Conservation (phyloP, 2,329 filamentous ascomycete species). For the Fusarium piperis region DNA sequence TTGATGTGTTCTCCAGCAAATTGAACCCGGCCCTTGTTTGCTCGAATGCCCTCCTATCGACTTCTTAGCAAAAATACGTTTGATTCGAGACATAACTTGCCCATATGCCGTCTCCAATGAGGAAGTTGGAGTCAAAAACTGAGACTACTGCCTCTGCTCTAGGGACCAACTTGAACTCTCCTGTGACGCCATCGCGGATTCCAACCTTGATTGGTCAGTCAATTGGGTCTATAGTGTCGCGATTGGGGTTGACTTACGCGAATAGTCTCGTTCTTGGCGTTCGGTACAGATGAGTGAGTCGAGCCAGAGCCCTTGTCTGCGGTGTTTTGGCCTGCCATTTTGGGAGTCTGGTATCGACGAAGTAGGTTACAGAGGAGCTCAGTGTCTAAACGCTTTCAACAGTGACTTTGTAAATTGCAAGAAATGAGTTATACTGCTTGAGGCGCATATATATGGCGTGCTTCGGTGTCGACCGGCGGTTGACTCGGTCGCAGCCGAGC, state of each 20-base stretch:
- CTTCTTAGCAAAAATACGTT: neutral
- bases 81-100: neutral
- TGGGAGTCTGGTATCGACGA: neutral
- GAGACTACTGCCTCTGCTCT: neutral
- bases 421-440: neutral
- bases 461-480: neutral
- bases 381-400: neutral
- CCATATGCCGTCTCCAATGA: neutral
- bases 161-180: neutral
- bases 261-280: neutral
- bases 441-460: neutral
- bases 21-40: slow-evolving; percentile 32
- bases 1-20: slow-evolving; percentile 43
- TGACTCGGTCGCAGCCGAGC: neutral
- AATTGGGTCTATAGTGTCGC: neutral
- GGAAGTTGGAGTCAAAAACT: neutral
- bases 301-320: neutral
- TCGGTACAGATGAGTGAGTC: neutral
- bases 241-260: neutral
- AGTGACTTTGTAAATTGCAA: neutral
- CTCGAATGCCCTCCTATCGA: neutral
- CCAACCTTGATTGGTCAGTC: neutral
- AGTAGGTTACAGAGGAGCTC: neutral
- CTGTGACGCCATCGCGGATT: neutral
- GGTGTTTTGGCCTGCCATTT: neutral